Conservation (phyloP, 1,284 basidiomycete genomes). For the Golubevia sp. region DNA sequence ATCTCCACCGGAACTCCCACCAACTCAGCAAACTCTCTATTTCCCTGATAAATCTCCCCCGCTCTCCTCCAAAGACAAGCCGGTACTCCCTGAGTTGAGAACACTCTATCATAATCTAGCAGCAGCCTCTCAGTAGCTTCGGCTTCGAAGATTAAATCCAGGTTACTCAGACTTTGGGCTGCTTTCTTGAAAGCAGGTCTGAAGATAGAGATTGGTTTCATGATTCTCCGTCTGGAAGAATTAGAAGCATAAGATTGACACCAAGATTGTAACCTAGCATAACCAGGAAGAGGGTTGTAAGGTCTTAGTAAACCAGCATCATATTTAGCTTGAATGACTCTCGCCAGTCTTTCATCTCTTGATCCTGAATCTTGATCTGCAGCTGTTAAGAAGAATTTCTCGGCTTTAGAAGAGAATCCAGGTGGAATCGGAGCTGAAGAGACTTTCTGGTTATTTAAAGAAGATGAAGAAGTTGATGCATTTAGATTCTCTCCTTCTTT, state of each 20-base stretch:
- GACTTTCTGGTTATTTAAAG: not conserved
- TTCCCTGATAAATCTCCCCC: slow-evolving; percentile 97
- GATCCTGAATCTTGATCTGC: slow-evolving; percentile 92
- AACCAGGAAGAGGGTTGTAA: slow-evolving; percentile 95
- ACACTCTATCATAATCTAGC: slow-evolving; percentile 93
- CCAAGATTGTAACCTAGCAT: slow-evolving; percentile 65
- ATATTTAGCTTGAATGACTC: slow-evolving; percentile 94
- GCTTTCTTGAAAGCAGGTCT: slow-evolving; percentile 82
- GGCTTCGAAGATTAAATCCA: slow-evolving; percentile 90
- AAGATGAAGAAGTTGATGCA: slow-evolving; percentile 21
- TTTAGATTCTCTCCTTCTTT: slow-evolving; percentile 17
- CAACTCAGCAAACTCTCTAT: slow-evolving; percentile 88
- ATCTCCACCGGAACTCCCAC: slow-evolving; percentile 80
- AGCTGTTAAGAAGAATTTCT: slow-evolving; percentile 88
- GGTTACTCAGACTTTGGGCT: slow-evolving; percentile 84
- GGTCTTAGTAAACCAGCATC: slow-evolving; percentile 92
- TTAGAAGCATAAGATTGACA: not conserved
- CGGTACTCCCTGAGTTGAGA: slow-evolving; percentile 77
- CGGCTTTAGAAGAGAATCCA: slow-evolving; percentile 62
- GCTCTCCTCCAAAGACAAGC: slow-evolving; percentile 95
- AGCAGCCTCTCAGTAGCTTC: slow-evolving; percentile 94
- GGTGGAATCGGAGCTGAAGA: slow-evolving; percentile 15
- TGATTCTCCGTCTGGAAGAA: slow-evolving; percentile 79
- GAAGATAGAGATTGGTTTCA: slow-evolving; percentile 85
- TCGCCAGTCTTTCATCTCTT: slow-evolving; percentile 83